A percentile compares a stretch with the other conserved stretches of the same genome.
Evolutionary conservation across 495 filamentous ascomycete species (phyloP).

Genomic region (Daldinia concentrica): DNA sequence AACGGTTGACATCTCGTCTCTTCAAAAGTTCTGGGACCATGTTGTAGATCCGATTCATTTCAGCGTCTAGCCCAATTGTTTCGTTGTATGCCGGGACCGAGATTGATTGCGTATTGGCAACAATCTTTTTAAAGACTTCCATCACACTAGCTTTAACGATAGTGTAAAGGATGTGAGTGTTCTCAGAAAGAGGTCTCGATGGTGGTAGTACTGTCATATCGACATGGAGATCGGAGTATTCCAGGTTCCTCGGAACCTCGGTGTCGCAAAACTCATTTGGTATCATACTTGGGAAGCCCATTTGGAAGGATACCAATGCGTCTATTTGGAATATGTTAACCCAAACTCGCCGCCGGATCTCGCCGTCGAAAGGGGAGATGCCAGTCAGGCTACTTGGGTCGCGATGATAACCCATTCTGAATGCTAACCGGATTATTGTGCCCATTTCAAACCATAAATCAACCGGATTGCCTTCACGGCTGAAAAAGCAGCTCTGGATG

Average conservation of each 20-base stretch:
- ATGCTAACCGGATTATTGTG: not conserved
- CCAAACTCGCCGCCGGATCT: not conserved
- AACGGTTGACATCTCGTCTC: not conserved
- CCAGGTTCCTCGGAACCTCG: not conserved
- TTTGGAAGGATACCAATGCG: not conserved
- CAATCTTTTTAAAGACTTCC: not conserved
- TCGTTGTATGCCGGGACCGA: not conserved
- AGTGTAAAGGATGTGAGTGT: not conserved
- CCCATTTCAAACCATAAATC: not conserved
- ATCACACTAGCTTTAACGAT: not conserved
- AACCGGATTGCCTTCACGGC: not conserved
- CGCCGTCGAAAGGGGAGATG: not conserved
- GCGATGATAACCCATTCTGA: not conserved
- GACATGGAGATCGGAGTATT: not conserved
- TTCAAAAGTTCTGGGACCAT: not conserved
- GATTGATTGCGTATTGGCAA: not conserved
- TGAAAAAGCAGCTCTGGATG: not conserved
- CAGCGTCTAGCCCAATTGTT: not conserved
- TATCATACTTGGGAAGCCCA: slow-evolving; percentile 1
- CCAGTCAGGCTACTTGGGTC: not conserved
- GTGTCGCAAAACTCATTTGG: not conserved
- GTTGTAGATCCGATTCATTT: not conserved
- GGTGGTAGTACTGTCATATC: not conserved
- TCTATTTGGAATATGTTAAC: not conserved
- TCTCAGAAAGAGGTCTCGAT: not conserved